phyloP scores from a whole-genome alignment of 257 asterid species.

The Solanum raphanifolium region DNA sequence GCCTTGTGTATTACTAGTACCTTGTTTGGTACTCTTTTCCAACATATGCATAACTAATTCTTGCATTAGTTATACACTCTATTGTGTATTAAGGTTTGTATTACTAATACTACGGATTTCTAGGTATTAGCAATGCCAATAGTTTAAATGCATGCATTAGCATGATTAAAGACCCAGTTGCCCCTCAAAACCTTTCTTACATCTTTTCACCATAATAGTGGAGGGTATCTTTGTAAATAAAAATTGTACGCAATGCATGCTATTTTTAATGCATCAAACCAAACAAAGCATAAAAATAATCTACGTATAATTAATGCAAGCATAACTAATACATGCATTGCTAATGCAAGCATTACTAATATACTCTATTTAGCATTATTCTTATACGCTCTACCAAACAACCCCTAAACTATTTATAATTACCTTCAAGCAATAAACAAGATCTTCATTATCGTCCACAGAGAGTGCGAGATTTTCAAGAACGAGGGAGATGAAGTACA shows the following conservation, averaged over 20 bases:
- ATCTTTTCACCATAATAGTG: too few relatives aligned
- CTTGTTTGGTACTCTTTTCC: neutral
- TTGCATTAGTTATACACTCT: neutral
- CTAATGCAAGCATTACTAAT: neutral
- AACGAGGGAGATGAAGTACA: slow-evolving; percentile 80
- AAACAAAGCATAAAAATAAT: neutral
- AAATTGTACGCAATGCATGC: neutral
- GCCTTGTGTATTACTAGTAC: neutral
- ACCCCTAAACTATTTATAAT: neutral
- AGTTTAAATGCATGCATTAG: neutral
- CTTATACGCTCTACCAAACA: neutral
- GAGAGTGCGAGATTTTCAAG: slow-evolving; percentile 90
- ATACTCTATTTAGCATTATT: too few relatives aligned
- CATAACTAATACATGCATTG: neutral
- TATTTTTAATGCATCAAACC: neutral
- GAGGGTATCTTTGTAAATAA: too few relatives aligned
- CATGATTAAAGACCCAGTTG: neutral
- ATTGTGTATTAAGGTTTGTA: neutral
- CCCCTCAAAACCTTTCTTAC: neutral
- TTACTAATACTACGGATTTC: neutral
- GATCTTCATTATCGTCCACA: slow-evolving; percentile 74
- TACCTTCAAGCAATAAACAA: slow-evolving; percentile 91
- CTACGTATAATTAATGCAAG: neutral
- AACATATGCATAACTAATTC: neutral
- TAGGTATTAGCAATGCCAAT: neutral